These are phyloP conservation scores for Bipolaris sorokiniana DNA, from an alignment of 2,329 filamentous ascomycete genomes.

Conservation along the genomic window DNA sequence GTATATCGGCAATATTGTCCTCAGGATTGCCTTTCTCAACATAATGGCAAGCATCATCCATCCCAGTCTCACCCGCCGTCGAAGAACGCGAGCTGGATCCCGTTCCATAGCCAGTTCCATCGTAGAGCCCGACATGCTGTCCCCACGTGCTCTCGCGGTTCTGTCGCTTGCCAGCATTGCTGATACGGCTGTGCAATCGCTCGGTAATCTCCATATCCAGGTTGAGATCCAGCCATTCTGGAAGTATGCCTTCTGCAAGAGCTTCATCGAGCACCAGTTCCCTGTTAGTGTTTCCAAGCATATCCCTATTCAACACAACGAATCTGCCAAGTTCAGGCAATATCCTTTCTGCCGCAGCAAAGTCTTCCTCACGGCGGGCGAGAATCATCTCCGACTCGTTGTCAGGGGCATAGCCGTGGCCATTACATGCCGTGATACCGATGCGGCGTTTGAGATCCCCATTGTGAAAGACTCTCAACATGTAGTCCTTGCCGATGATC, in stretches of 20 bases:
- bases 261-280: slow-evolving; percentile 6
- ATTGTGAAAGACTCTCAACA: slow-evolving; percentile 3
- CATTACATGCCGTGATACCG: neutral
- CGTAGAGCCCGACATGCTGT: slow-evolving; percentile 24
- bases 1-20: neutral
- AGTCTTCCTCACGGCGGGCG: slow-evolving; percentile 1
- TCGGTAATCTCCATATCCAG: neutral
- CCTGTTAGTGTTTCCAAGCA: neutral
- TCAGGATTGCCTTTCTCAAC: neutral
- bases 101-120: slow-evolving; percentile 35
- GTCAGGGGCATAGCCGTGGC: neutral
- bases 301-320: neutral
- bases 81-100: slow-evolving; percentile 10
- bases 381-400: neutral
- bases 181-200: neutral
- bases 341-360: slow-evolving; percentile 1
- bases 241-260: slow-evolving; percentile 6
- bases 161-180: neutral
- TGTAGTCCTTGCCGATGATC: slow-evolving; percentile 1
- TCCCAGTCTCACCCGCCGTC: neutral
- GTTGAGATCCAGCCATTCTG: slow-evolving; percentile 4
- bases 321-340: neutral
- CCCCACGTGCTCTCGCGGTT: slow-evolving; percentile 9
- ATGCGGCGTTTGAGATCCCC: slow-evolving; percentile 6
- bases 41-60: neutral